These are phyloP conservation scores for Cochlearia excelsa DNA, from an alignment of 345 rosid species.

Conservation along the genomic window DNA sequence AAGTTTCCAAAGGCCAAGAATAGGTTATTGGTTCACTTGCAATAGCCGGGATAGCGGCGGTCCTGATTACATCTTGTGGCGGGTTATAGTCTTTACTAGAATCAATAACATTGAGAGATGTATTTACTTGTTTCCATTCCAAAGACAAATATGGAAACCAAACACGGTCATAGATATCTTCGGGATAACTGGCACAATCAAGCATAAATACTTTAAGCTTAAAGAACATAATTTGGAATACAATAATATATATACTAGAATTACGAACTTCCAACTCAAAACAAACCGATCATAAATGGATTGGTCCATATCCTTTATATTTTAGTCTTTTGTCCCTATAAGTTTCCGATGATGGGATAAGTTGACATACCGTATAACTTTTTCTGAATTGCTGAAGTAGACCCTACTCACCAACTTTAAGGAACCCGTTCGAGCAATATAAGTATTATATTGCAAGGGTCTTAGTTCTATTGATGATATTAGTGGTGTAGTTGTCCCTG, in stretches of 20 bases:
- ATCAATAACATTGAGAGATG: neutral
- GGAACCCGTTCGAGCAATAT: conserved; percentile 3
- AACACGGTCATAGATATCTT: conserved; percentile 39
- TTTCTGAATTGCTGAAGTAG: neutral
- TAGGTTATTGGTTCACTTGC: conserved; percentile 10
- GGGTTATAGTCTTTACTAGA: neutral
- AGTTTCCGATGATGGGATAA: too few species aligned
- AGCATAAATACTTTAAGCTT: neutral
- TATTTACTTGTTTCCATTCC: conserved; percentile 2
- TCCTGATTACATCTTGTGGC: conserved; percentile 31
- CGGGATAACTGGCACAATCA: conserved; percentile 28
- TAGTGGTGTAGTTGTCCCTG: conserved; percentile 22
- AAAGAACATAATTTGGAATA: neutral
- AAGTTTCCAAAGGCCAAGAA: neutral
- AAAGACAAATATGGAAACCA: conserved; percentile 1
- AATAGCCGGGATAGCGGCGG: conserved; percentile 26
- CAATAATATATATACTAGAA: too few species aligned
- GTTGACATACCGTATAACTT: neutral
- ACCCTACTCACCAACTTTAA: neutral
- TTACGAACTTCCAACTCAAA: neutral
- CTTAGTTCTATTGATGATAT: conserved; percentile 30
- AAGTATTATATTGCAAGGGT: conserved; percentile 14
- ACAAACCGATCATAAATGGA: neutral
- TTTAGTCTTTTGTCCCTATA: too few species aligned
- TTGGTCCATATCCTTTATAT: too few species aligned